A percentile compares a stretch with the other conserved stretches of the same genome.
Conservation (phyloP, 2,329 filamentous ascomycete species). For the Exophiala sp. region DNA sequence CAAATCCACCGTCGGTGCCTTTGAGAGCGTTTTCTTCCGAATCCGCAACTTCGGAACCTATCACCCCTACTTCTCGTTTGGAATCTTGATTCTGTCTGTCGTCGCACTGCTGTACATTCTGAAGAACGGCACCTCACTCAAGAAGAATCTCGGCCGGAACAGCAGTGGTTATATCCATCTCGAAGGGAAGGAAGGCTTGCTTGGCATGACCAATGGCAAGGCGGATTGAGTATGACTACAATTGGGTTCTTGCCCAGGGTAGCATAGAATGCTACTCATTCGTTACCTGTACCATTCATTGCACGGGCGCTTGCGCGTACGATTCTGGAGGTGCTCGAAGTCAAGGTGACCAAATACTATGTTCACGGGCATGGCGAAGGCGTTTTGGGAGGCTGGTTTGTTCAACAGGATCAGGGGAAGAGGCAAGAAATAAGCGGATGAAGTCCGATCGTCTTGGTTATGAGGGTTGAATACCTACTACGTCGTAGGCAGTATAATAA, state of each 20-base stretch:
- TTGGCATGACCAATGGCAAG: conserved; percentile 40
- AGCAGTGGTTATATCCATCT: conserved; percentile 43
- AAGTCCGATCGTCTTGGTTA: background rate
- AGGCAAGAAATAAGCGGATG: too few species aligned
- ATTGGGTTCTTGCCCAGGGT: too few species aligned
- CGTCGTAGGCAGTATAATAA: too few species aligned
- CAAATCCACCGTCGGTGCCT: conserved; percentile 45
- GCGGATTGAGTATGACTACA: conserved; percentile 38
- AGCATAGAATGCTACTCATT: too few species aligned
- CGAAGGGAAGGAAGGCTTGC: conserved; percentile 44
- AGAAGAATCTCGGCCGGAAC: conserved; percentile 30
- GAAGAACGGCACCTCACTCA: conserved; percentile 26
- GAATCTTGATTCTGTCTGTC: conserved; percentile 36
- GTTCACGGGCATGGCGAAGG: conserved; percentile 23
- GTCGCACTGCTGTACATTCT: conserved; percentile 34
- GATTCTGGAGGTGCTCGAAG: too few species aligned
- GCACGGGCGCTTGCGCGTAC: too few species aligned
- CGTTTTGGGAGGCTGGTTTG: conserved; percentile 2
- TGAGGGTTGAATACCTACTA: too few species aligned
- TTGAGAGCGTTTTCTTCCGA: conserved; percentile 44
- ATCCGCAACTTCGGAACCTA: conserved; percentile 39
- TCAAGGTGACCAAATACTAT: conserved; percentile 3
- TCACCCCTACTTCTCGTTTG: conserved; percentile 42
- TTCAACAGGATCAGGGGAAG: background rate
- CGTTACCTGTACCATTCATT: background rate